Base-by-base conservation (phyloP, 805 yeast species). In the Candida coquimbonensis region DNA sequence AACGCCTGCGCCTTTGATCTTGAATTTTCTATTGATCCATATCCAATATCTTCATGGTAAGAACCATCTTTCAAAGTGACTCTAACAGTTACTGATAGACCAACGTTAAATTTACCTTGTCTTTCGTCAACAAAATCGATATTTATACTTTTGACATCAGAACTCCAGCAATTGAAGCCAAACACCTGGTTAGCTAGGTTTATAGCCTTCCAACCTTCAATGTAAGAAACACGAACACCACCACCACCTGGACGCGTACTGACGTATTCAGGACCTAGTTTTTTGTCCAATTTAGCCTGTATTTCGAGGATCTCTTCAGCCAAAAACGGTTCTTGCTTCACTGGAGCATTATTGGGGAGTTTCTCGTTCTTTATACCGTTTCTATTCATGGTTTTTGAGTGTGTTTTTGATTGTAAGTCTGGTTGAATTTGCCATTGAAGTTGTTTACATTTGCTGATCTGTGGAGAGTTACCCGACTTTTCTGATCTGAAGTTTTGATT, bases 161-260 rank as follows among this genome's bases (percentile, higher is more conserved):
- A 80, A 52, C 74, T 71, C 95, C 95, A 86, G 1, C 93, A 93
- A 57, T 84, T 80, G 54, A 82, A 85, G 0, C 95, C 95, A 70
- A 86, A 85, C 4, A 86, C 80, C 54, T 81, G 83, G 56, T 86
- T 86, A 13, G 95, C 95, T 40, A 86, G 62, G 56, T 83, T 83
- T 35, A 86, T 74, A 2, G 87, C 91, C 58, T 78, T 82, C 89
- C 91, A 85, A 1, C 95, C 95, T 62, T 85, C 93, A 36, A 86
- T 73, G 55, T 86, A 85, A 3, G 84, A 79, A 5, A 86, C 86
- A 45, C 75, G 70, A 39, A 71, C 73, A 13, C 84, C 81, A 3
- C 87, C 88, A 33, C 82, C 87, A 3, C 89, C 90, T 8, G 88
- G 80, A 40, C 95, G 69, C 36, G 78, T 78, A 26, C 89, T 80